phyloP scores from a whole-genome alignment of 2,329 filamentous ascomycete species.

The Chaetomium sp. region DNA sequence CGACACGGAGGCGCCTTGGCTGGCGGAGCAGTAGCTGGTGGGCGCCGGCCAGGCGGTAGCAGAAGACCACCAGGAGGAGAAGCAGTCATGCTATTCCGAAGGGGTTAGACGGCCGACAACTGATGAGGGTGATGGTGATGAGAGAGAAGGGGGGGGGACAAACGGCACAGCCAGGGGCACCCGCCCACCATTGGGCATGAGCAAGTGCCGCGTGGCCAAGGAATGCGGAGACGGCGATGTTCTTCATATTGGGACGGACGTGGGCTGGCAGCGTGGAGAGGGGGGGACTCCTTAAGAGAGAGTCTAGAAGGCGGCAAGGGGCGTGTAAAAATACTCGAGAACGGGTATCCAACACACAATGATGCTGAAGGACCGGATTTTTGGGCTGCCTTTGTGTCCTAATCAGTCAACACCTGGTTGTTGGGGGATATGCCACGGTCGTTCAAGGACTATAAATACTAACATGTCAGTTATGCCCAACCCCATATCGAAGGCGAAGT shows the following conservation, averaged over 20 bases:
- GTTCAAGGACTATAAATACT: not conserved
- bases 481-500: not conserved
- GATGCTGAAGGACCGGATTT: not conserved
- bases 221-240: conserved; percentile 34
- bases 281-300: not conserved
- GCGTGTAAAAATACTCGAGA: not conserved
- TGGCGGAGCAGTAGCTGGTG: conserved; percentile 38
- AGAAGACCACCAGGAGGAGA: conserved; percentile 44
- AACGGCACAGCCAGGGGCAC: conserved; percentile 48
- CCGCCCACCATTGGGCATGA: conserved; percentile 46
- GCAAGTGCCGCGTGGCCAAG: conserved; percentile 38
- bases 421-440: not conserved
- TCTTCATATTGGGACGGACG: conserved; percentile 40
- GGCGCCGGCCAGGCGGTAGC: conserved; percentile 40
- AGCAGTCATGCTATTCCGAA: conserved; percentile 44
- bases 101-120: conserved; percentile 15
- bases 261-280: conserved; percentile 9
- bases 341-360: not conserved
- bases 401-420: not conserved
- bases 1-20: conserved; percentile 33
- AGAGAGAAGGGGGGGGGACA: conserved; percentile 34
- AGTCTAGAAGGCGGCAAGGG: not conserved
- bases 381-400: not conserved
- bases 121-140: not conserved
- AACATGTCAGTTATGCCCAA: not conserved